Conservation (phyloP, 2,329 filamentous ascomycete genomes). For the Colletotrichum camelliae region DNA sequence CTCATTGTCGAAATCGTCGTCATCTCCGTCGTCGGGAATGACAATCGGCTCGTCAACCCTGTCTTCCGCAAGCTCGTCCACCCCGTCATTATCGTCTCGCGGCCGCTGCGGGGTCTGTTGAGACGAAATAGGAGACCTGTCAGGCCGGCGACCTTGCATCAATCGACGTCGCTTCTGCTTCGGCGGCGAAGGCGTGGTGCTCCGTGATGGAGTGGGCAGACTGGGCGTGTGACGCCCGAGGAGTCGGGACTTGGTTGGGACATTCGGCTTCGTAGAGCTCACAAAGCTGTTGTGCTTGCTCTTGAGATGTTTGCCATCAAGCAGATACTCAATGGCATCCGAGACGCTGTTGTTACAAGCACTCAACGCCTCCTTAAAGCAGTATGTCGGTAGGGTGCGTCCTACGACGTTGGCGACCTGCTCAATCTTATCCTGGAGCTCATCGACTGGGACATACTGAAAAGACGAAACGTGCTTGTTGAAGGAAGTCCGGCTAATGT, state of each 20-base stretch:
- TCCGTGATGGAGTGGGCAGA: conserved; percentile 20
- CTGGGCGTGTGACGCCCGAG: conserved; percentile 22
- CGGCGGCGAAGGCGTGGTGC: conserved; percentile 31
- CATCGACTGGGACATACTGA: conserved; percentile 54
- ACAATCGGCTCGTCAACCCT: conserved; percentile 29
- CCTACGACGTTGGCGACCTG: conserved; percentile 43
- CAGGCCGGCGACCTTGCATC: conserved; percentile 38
- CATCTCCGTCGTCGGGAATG: conserved; percentile 44
- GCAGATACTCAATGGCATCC: conserved; percentile 37
- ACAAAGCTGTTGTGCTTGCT: conserved; percentile 14
- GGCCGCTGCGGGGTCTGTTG: conserved; percentile 24
- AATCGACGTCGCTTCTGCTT: conserved; percentile 34
- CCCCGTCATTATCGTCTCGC: conserved; percentile 30
- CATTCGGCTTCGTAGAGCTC: conserved; percentile 24
- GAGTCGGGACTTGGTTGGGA: conserved; percentile 23
- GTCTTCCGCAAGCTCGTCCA: conserved; percentile 31
- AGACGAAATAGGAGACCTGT: conserved; percentile 20
- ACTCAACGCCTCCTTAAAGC: conserved; percentile 37
- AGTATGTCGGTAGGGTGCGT: conserved; percentile 31
- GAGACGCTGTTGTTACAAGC: conserved; percentile 38
- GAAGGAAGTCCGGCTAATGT: conserved; percentile 67
- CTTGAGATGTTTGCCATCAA: conserved; percentile 23
- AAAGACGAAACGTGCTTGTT: conserved; percentile 43
- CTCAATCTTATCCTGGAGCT: conserved; percentile 38
- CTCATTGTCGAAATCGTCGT: conserved; percentile 41